phyloP scores from a whole-genome alignment of 2,329 filamentous ascomycete genomes.

The Chaetomiaceae sp. region DNA sequence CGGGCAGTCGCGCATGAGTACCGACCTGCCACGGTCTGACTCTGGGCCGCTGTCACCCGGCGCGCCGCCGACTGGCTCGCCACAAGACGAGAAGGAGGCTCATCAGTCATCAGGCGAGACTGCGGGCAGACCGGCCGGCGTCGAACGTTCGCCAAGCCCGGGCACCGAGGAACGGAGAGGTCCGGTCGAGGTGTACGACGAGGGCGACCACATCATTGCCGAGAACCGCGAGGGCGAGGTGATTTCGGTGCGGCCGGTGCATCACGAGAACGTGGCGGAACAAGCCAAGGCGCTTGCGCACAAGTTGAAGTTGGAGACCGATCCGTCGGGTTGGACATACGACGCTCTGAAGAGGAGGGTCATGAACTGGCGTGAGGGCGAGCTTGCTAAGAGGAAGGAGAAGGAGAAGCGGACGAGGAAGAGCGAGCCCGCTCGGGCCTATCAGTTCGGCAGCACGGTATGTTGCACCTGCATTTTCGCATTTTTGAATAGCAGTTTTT shows the following conservation, averaged over 20 bases:
- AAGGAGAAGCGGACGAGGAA: conserved; percentile 50
- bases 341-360: conserved; percentile 45
- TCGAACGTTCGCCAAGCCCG: background rate
- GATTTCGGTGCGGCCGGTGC: conserved; percentile 53
- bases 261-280: conserved; percentile 15
- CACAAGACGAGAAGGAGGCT: conserved; percentile 1
- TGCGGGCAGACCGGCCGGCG: conserved; percentile 2
- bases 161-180: conserved; percentile 7
- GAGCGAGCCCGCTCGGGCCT: conserved; percentile 71
- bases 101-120: conserved; percentile 9
- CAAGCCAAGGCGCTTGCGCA: conserved; percentile 26
- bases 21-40: conserved; percentile 21
- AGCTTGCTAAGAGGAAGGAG: conserved; percentile 56
- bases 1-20: conserved; percentile 11
- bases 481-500: too few relatives aligned
- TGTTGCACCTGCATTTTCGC: conserved; percentile 25
- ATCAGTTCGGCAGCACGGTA: conserved; percentile 76
- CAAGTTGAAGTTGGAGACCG: conserved; percentile 31
- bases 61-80: background rate
- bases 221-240: conserved; percentile 88
- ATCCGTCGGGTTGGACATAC: conserved; percentile 36
- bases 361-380: conserved; percentile 49
- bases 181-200: conserved; percentile 66
- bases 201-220: conserved; percentile 71
- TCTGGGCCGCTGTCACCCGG: conserved; percentile 18